Base-by-base conservation (phyloP, 2,329 filamentous ascomycete species). In the Furcasterigmium furcatum region DNA sequence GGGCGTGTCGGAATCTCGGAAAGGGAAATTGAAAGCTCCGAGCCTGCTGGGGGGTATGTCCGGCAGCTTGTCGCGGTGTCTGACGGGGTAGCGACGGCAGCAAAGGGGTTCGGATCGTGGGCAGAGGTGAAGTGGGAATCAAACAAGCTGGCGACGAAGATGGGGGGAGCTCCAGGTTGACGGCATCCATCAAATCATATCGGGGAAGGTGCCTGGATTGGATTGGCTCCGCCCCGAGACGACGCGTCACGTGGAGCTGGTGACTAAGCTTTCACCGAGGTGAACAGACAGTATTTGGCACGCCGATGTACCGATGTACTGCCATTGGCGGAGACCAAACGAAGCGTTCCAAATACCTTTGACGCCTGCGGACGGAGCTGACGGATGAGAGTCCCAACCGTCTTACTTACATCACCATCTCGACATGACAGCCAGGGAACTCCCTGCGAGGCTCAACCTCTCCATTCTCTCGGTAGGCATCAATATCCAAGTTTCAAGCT, bases 131-230 rank as follows among this genome's bases (percentile, higher is more conserved):
- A 38, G 35, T n/a, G n/a, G n/a, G n/a, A n/a, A n/a, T n/a, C n/a
- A n/a, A n/a, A n/a, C 35, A 39, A 39, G 22, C 36, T 22, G 36
- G 36, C 36, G n/a, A n/a, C 20, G 36, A 39, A 20, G 22, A 39
- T 9, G 18, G 10, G 36, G 20, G 36, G 22, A 42, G 40, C 40
- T 42, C 30, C 39, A 18, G 8, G 38, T 13, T 24, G 18, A 7
- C 22, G 38, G n/a, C 13, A 19, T 42, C 24, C 18, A 20, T 30
- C 27, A 27, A 27, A 27, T 27, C 40, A 42, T 42, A 22, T 42
- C 29, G 40, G 40, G 6, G 40, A 32, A 22, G 40, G 27, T 34
- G 40, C 40, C 40, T 42, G 19, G 40, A 20, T 21, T n/a, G n/a
- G n/a, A n/a, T n/a, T n/a, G n/a, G n/a, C n/a, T n/a, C n/a, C n/a